These are phyloP conservation scores for Cladosporium sp. DNA, from an alignment of 2,329 filamentous ascomycete species.

Conservation along the genomic window DNA sequence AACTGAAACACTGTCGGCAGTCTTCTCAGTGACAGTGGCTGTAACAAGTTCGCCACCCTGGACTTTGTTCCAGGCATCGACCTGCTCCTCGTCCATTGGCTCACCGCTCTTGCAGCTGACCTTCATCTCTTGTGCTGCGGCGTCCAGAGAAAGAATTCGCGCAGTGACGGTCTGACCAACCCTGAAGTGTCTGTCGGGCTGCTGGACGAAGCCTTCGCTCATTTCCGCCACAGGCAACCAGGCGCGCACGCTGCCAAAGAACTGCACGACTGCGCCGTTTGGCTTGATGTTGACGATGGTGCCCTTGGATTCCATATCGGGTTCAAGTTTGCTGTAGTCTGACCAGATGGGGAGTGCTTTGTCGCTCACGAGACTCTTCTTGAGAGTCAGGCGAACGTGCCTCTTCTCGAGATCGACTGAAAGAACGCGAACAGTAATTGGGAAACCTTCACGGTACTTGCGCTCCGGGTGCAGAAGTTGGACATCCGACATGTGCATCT, in stretches of 20 bases:
- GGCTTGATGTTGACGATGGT: slow-evolving; percentile 78
- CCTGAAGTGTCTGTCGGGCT: slow-evolving; percentile 85
- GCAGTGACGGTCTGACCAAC: slow-evolving; percentile 88
- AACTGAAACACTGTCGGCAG: slow-evolving; percentile 50
- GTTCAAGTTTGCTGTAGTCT: slow-evolving; percentile 66
- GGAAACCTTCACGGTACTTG: slow-evolving; percentile 84
- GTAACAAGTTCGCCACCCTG: slow-evolving; percentile 70
- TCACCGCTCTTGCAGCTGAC: slow-evolving; percentile 91
- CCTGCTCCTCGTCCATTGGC: slow-evolving; percentile 72
- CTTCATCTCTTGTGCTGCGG: slow-evolving; percentile 65
- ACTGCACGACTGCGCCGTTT: slow-evolving; percentile 83
- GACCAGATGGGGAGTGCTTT: slow-evolving; percentile 70
- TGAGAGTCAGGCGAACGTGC: slow-evolving; percentile 81
- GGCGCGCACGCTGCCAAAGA: slow-evolving; percentile 77
- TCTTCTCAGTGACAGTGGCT: slow-evolving; percentile 58
- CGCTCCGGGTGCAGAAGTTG: slow-evolving; percentile 88
- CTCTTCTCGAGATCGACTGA: slow-evolving; percentile 72
- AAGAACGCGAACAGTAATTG: slow-evolving; percentile 79
- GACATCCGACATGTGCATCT: slow-evolving; percentile 84
- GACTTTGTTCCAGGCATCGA: slow-evolving; percentile 66
- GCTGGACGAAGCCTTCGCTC: slow-evolving; percentile 93
- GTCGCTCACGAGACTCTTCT: slow-evolving; percentile 83
- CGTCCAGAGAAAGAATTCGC: slow-evolving; percentile 76
- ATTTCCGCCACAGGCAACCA: slow-evolving; percentile 94
- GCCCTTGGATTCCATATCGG: slow-evolving; percentile 75